These are phyloP conservation scores for Sclerotinia spermophila DNA, from an alignment of 2,329 filamentous ascomycete genomes.

Conservation along the genomic window DNA sequence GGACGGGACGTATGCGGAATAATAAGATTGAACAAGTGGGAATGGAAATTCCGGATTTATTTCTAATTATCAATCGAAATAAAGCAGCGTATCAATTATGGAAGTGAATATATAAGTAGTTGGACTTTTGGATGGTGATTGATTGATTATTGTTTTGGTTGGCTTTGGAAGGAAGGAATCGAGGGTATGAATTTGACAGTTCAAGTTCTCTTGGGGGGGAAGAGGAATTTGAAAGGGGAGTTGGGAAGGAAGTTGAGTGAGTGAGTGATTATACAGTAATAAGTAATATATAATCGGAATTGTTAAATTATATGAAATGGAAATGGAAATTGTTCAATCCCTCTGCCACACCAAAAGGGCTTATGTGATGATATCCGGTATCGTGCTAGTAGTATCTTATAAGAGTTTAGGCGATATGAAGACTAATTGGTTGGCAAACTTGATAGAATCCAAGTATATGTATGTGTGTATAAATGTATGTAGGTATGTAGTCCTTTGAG, in stretches of 20 bases:
- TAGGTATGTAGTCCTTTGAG: not conserved
- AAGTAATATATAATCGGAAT: not conserved
- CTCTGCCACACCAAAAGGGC: constrained; percentile 6
- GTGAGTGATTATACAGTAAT: not conserved
- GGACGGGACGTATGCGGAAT: constrained; percentile 1
- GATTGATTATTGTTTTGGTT: not conserved
- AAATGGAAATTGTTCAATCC: not conserved
- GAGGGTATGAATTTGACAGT: not conserved
- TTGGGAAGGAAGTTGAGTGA: not conserved
- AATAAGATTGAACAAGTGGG: constrained; percentile 11
- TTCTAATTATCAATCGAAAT: not conserved
- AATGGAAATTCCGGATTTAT: not conserved
- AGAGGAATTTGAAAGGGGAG: not conserved
- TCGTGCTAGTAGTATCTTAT: too few relatives aligned
- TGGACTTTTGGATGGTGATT: not conserved
- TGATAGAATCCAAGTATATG: not conserved
- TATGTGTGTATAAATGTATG: not conserved
- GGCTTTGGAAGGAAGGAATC: too few relatives aligned
- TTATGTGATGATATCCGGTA: too few relatives aligned
- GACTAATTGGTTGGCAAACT: not conserved
- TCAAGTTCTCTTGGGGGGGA: too few relatives aligned
- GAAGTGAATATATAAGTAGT: not conserved
- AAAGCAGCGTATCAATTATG: not conserved
- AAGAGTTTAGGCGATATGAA: not conserved
- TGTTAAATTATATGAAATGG: not conserved